Conservation (phyloP, 2,329 filamentous ascomycete species). For the Nemania abortiva region DNA sequence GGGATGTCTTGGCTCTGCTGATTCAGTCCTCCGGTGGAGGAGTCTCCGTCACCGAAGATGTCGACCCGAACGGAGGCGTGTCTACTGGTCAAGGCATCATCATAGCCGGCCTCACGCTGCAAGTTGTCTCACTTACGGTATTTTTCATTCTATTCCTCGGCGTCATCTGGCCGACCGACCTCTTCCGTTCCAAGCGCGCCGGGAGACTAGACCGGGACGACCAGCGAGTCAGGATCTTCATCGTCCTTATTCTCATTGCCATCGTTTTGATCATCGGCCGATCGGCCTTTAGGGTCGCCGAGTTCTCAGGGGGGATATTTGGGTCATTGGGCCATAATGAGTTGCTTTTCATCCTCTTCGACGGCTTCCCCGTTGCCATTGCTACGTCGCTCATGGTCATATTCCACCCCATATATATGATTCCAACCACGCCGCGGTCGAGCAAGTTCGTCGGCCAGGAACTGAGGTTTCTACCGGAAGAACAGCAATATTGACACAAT, state of each 20-base stretch:
- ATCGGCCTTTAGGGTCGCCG: constrained; percentile 32
- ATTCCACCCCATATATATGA: constrained; percentile 34
- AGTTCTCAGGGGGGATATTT: constrained; percentile 33
- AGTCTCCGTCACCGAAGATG: constrained; percentile 16
- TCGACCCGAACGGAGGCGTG: constrained; percentile 17
- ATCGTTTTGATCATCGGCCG: constrained; percentile 35
- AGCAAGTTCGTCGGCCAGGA: constrained; percentile 30
- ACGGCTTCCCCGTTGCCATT: constrained; percentile 35
- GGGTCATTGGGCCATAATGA: constrained; percentile 31
- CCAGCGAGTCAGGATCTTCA: constrained; percentile 28
- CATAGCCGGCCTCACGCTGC: constrained; percentile 32
- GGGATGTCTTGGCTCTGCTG: constrained; percentile 33
- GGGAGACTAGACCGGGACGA: constrained; percentile 13
- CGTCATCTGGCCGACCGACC: constrained; percentile 30
- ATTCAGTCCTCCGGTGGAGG: constrained; percentile 35
- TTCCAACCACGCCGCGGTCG: constrained; percentile 31
- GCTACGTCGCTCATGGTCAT: constrained; percentile 35
- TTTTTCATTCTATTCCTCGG: constrained; percentile 38
- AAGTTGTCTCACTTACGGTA: constrained; percentile 34
- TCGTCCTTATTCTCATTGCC: constrained; percentile 29
- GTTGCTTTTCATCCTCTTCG: constrained; percentile 34
- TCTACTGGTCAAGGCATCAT: constrained; percentile 33
- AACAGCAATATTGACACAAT: constrained; percentile 12
- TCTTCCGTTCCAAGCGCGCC: constrained; percentile 18
- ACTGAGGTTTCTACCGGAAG: constrained; percentile 22